Evolutionary conservation across 2,329 filamentous ascomycete species (phyloP).

Genomic region (Nakataea oryzae): DNA sequence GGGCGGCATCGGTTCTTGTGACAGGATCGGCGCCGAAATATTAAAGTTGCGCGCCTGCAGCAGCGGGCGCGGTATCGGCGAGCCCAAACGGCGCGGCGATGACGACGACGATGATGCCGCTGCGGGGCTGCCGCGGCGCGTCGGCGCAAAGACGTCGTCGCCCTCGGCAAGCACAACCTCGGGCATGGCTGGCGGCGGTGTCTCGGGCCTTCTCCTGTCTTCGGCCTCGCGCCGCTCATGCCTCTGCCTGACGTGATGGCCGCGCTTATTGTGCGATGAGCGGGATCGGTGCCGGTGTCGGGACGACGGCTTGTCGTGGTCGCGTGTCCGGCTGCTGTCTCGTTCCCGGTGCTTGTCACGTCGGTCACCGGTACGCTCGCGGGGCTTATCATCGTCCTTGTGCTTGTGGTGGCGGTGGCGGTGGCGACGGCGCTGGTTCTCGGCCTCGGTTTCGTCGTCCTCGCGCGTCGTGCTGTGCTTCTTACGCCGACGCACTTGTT

Average conservation of each 20-base stretch:
- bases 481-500: slow-evolving; percentile 27
- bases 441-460: slow-evolving; percentile 2
- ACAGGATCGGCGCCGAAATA: slow-evolving; percentile 40
- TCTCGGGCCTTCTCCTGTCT: neutral
- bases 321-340: slow-evolving; percentile 12
- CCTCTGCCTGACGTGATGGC: slow-evolving; percentile 12
- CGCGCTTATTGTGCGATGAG: slow-evolving; percentile 7
- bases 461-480: slow-evolving; percentile 7
- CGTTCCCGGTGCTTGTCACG: slow-evolving; percentile 6
- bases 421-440: neutral
- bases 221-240: slow-evolving; percentile 10
- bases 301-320: slow-evolving; percentile 14
- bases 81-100: neutral
- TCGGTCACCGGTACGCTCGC: slow-evolving; percentile 2
- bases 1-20: slow-evolving; percentile 32
- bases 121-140: slow-evolving; percentile 4
- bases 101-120: neutral
- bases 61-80: no score
- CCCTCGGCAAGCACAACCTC: slow-evolving; percentile 6
- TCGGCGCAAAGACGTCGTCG: slow-evolving; percentile 11
- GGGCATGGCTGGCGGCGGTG: slow-evolving; percentile 1
- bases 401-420: slow-evolving; percentile 16
- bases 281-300: slow-evolving; percentile 9
- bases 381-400: slow-evolving; percentile 18
- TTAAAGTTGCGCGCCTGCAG: no score